Evolutionary conservation across 331 rosid species (phyloP), one percentile per base, ranked within the genome.

Genomic region (Malus hybrid): DNA sequence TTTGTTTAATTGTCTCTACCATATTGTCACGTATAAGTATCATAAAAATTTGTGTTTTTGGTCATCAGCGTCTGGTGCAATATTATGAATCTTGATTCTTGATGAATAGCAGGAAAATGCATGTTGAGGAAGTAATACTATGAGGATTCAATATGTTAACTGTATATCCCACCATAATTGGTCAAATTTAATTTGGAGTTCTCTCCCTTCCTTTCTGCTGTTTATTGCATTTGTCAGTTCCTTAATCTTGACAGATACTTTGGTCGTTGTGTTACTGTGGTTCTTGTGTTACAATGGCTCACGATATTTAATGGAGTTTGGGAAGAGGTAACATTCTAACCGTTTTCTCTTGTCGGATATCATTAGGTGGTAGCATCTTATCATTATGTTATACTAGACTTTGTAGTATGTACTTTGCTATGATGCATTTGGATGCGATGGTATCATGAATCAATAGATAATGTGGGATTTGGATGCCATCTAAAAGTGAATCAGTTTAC

Each of bases 221-320:
- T 69, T 69, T 76, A 5, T 74, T 80, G 44, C 79, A 24, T 61
- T 74, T 71, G 81, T 68, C 71, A 71, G 53, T 78, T 91, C 91
- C 89, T 86, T 63, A 79, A 75, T 62, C 61, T 68, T 44, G 55
- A 24, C 68, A 93, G 98, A 91, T 84, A 75, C 82, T 42, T 36
- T 93, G 88, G 84, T 91, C 77, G 61, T 88, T 63, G 86, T 93
- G 61, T 78, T 93, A 74, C 80, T 90, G 87, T 88, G 96, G 89
- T 93, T 89, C 75, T 82, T 93, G 50, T 50, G 85, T 69, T 75
- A 87, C 82, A 87, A 87, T 44, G 86, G 83, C 15, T 83, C 83
- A 0, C 87, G 84, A 80, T 84, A 80, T 33, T 44, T 66, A 10
- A 44, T 86, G 29, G 88, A 78, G 75, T 79, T 86, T 85, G 79